Conservation (phyloP, 2,329 filamentous ascomycete species). For the Diplodia sapinea region DNA sequence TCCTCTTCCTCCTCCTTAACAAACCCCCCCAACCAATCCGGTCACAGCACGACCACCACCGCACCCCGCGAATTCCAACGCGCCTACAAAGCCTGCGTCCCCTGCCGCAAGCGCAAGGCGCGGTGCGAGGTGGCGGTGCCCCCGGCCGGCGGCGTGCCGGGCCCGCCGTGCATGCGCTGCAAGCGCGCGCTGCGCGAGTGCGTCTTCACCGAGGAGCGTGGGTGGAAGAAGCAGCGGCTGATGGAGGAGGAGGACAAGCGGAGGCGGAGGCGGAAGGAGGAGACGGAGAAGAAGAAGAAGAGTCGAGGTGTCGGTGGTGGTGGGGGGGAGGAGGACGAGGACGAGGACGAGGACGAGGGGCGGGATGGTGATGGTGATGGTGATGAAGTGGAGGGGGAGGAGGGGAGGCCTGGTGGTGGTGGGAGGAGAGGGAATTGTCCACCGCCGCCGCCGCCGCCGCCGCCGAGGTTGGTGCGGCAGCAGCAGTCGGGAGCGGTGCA, state of each 20-base stretch:
- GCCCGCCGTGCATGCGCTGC: slow-evolving; percentile 55
- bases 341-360: background rate
- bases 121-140: slow-evolving; percentile 56
- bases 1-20: background rate
- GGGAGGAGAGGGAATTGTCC: background rate
- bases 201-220: slow-evolving; percentile 51
- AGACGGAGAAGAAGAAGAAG: background rate
- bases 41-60: no score
- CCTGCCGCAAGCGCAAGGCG: slow-evolving; percentile 59
- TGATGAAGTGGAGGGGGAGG: background rate
- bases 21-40: no score
- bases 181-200: slow-evolving; percentile 58
- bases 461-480: slow-evolving; percentile 34
- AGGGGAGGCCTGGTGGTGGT: background rate
- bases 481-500: slow-evolving; percentile 15
- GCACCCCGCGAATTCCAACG: slow-evolving; percentile 50
- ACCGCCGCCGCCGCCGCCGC: background rate
- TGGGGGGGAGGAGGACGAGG: background rate
- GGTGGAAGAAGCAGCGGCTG: slow-evolving; percentile 38
- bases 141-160: slow-evolving; percentile 47
- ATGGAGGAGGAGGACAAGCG: slow-evolving; percentile 43
- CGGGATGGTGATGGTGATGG: background rate
- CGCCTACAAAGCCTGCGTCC: slow-evolving; percentile 61
- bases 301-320: no score
- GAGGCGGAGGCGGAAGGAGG: background rate